These are phyloP conservation scores for Polyrhizophydium stewartii DNA, from an alignment of 371 early-diverging fungal species.

Conservation along the genomic window DNA sequence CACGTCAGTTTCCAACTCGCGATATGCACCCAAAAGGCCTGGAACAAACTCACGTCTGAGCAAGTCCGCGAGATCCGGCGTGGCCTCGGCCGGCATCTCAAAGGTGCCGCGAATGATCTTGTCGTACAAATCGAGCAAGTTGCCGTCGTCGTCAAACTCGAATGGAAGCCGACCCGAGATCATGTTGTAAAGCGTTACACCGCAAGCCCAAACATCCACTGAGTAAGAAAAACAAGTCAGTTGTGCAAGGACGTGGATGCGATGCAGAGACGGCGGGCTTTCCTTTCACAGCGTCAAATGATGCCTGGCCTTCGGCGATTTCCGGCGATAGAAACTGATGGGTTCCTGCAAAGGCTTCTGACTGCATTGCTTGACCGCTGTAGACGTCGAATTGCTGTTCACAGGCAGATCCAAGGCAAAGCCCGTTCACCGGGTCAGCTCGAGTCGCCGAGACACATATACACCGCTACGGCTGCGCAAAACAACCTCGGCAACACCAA, in stretches of 20 bases:
- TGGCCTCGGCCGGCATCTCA: constrained; percentile 26
- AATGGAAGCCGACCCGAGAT: constrained; percentile 45
- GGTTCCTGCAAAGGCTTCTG: constrained; percentile 42
- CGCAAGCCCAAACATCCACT: constrained; percentile 56
- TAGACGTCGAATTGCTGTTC: constrained; percentile 41
- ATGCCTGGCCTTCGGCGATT: constrained; percentile 29
- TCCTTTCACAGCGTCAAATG: constrained; percentile 35
- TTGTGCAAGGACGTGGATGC: background rate
- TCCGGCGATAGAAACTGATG: constrained; percentile 52
- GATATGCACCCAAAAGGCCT: background rate
- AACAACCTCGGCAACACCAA: constrained; percentile 57
- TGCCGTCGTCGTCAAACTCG: constrained; percentile 39
- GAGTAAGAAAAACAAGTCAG: background rate
- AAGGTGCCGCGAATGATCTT: constrained; percentile 27
- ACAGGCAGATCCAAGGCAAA: background rate
- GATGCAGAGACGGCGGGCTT: background rate
- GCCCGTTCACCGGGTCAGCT: background rate
- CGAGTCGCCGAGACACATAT: too few relatives aligned
- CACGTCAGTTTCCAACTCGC: too few relatives aligned
- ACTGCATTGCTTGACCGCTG: constrained; percentile 18
- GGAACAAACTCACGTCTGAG: background rate
- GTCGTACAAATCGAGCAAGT: constrained; percentile 35
- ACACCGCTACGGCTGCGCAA: too few relatives aligned
- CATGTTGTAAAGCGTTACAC: constrained; percentile 50
- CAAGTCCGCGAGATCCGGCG: constrained; percentile 11